Evolutionary conservation across 768 basidiomycete species (phyloP).

Genomic region (Arthromyces matolae): DNA sequence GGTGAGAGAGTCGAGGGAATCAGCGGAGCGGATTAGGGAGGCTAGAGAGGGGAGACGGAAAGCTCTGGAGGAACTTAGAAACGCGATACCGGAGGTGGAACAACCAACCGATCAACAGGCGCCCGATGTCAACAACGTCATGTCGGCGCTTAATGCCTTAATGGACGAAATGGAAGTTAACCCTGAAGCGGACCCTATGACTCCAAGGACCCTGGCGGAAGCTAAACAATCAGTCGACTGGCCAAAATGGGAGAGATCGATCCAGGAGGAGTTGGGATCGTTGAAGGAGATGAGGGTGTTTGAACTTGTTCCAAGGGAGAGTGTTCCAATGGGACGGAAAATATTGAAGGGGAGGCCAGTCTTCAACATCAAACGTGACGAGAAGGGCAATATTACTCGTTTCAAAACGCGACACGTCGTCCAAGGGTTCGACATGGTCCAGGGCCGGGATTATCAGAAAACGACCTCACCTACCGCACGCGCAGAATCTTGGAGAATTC

Average conservation of each 20-base stretch:
- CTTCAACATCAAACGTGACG: slow-evolving; percentile 25
- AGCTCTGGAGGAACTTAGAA: no score
- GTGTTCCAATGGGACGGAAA: not conserved
- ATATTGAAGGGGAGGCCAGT: not conserved
- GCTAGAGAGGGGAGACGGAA: not conserved
- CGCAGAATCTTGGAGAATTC: slow-evolving; percentile 20
- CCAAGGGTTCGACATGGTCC: not conserved
- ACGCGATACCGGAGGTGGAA: no score
- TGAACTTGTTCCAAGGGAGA: not conserved
- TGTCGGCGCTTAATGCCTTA: not conserved
- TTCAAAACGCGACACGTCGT: not conserved
- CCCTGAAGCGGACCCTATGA: not conserved
- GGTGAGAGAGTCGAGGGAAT: slow-evolving; percentile 1
- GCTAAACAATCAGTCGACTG: not conserved
- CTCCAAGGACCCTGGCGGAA: not conserved
- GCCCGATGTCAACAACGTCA: not conserved
- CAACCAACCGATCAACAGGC: not conserved
- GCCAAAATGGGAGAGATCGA: not conserved
- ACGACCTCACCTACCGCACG: slow-evolving; percentile 2
- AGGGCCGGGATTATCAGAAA: not conserved
- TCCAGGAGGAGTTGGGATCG: not conserved
- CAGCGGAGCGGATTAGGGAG: not conserved
- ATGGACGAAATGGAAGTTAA: not conserved
- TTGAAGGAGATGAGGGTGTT: not conserved
- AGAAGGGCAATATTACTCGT: not conserved